Evolutionary conservation across 257 asterid species (phyloP), one percentile per base, ranked within the genome.

Genomic region (Cinchona pubescens): DNA sequence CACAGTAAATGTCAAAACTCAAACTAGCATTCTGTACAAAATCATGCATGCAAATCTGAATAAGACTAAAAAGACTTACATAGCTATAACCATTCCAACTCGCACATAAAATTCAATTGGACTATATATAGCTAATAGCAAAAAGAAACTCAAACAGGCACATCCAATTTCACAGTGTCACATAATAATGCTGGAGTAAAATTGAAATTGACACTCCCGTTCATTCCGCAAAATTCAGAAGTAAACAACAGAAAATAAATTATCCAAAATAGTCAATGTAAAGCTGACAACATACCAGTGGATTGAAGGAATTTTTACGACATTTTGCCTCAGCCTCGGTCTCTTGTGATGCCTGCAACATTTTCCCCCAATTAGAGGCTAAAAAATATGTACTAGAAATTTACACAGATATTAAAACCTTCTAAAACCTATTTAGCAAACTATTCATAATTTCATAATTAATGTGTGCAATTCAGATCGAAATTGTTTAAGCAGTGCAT

Each of bases 321-420:
- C 56, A 83, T 78, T 82, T 88, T 21, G 96, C 90, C 83, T 91
- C 97, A 11, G 91, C 76, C 37, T 80, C 82, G 40, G 88, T 90
- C 74, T 91, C 94, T 78, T 87, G 88, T 66, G 96, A 92, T 73
- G 88, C 96, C 97, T 90, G 92, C 82, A 87, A 79, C 60, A 74
- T 65, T 35, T 30, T 51, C 16, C 3, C 13, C 15, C 1, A n/a
- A 58, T 11, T 10, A 58, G 18, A 58, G 5, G 32, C 58, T 0
- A 9, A 51, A 51, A 51, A 51, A 13, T 0, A 13, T 18, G 15
- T 13, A 48, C 55, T 48, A 48, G 3, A 48, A 48, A 48, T 10
- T 11, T 46, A 8, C 45, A 19, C n/a, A 16, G 67, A 62, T 43
- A 43, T 32, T 25, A 67, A 73, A 48, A 19, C 74, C 35, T 43